Percentiles rank a stretch among this genome's conserved stretches.
Conservation (phyloP, 768 basidiomycete genomes). For the Boletus vinaceobasis region DNA sequence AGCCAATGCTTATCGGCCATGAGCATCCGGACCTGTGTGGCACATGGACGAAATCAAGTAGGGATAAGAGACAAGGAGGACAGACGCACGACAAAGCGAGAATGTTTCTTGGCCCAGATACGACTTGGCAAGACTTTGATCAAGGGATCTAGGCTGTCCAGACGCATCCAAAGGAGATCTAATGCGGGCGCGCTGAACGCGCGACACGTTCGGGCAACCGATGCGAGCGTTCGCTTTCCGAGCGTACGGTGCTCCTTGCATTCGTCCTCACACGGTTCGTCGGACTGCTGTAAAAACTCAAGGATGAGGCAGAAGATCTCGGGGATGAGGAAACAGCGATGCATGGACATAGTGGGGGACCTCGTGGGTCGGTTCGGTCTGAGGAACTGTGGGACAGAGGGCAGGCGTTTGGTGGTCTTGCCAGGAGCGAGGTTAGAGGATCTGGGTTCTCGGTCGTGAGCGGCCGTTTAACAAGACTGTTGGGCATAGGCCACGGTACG, state of each 20-base stretch:
- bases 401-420: not conserved
- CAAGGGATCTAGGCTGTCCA: constrained; percentile 14
- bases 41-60: not conserved
- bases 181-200: constrained; percentile 17
- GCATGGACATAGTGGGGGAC: not conserved
- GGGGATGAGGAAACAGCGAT: constrained; percentile 12
- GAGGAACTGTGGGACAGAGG: not conserved
- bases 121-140: constrained; percentile 13
- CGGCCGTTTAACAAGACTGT: no score
- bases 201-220: constrained; percentile 19
- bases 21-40: constrained; percentile 9
- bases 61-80: no score
- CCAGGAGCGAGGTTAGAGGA: not conserved
- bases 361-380: not conserved
- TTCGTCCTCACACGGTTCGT: not conserved
- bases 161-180: constrained; percentile 19
- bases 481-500: not conserved
- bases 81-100: constrained; percentile 6
- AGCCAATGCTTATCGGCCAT: constrained; percentile 13
- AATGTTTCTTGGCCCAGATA: constrained; percentile 8
- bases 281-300: constrained; percentile 3
- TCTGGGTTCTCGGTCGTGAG: not conserved
- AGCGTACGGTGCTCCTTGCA: not conserved
- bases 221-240: constrained; percentile 12
- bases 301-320: constrained; percentile 13